Percentiles rank a stretch among this genome's conserved stretches.
Evolutionary conservation across 2,329 filamentous ascomycete species (phyloP).

Genomic region (Verticillium isaacii): DNA sequence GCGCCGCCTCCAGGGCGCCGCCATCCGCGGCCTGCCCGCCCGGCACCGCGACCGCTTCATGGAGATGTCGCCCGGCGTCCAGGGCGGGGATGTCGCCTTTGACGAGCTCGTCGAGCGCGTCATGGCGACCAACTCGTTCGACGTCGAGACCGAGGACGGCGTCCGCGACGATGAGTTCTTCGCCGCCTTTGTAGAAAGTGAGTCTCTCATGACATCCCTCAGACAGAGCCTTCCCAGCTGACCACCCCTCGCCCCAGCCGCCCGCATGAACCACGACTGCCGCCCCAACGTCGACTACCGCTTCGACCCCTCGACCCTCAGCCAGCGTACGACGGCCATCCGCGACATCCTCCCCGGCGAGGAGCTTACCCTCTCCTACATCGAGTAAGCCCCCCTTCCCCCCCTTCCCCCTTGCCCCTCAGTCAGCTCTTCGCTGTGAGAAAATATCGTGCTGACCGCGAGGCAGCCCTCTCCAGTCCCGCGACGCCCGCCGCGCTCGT

Average conservation of each 20-base stretch:
- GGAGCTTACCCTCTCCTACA: constrained; percentile 38
- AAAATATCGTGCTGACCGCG: neutral
- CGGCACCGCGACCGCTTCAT: constrained; percentile 24
- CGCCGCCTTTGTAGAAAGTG: constrained; percentile 32
- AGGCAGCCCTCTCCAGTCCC: constrained; percentile 23
- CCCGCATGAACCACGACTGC: constrained; percentile 40
- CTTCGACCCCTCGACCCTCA: constrained; percentile 31
- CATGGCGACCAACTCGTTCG: constrained; percentile 32
- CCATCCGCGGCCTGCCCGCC: constrained; percentile 22
- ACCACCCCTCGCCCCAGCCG: constrained; percentile 17
- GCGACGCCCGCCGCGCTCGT: constrained; percentile 20
- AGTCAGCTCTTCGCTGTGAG: neutral
- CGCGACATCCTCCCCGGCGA: constrained; percentile 34
- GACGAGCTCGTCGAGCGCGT: constrained; percentile 27
- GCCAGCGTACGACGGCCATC: constrained; percentile 32
- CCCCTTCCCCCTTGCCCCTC: neutral
- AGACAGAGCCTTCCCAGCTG: neutral
- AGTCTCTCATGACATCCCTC: neutral
- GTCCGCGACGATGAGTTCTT: constrained; percentile 25
- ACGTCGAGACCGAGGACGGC: constrained; percentile 26
- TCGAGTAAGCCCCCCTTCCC: constrained; percentile 21
- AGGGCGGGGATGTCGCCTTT: constrained; percentile 19
- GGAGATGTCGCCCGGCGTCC: constrained; percentile 27
- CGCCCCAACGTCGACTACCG: constrained; percentile 38
- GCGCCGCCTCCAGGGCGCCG: constrained; percentile 23